phyloP scores from a whole-genome alignment of 1,139 yeast genomes.

The Magnusiomyces fungicola region DNA sequence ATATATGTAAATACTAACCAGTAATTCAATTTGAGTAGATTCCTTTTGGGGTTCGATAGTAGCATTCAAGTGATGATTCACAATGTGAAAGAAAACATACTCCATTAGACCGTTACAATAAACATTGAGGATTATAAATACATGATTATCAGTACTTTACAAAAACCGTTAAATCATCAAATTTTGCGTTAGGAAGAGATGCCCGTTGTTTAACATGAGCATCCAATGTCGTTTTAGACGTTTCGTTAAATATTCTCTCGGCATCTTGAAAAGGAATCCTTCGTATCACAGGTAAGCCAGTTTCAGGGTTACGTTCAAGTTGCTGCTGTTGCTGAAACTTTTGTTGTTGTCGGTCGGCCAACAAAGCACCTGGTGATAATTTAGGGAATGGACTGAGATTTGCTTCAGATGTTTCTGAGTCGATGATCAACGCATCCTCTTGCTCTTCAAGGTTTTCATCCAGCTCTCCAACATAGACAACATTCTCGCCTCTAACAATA shows the following conservation, averaged over 20 bases:
- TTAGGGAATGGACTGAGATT: slow-evolving; percentile 6
- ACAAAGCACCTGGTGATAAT: background rate
- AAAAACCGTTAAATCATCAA: background rate
- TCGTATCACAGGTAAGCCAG: slow-evolving; percentile 3
- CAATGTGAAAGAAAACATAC: too few relatives aligned
- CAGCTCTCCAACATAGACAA: slow-evolving; percentile 90
- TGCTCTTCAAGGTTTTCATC: slow-evolving; percentile 82
- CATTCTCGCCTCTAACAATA: slow-evolving; percentile 94
- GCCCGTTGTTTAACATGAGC: background rate
- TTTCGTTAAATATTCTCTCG: slow-evolving; percentile 9
- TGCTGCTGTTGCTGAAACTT: slow-evolving; percentile 4
- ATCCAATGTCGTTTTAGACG: background rate
- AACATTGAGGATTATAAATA: too few relatives aligned
- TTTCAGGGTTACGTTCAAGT: slow-evolving; percentile 1
- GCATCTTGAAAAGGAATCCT: slow-evolving; percentile 15
- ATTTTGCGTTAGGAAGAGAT: background rate
- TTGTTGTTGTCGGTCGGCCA: background rate
- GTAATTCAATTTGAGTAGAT: too few relatives aligned
- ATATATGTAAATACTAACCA: too few relatives aligned
- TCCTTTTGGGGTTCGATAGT: too few relatives aligned
- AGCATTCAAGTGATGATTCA: too few relatives aligned
- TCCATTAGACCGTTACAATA: too few relatives aligned
- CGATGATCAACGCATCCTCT: slow-evolving; percentile 10
- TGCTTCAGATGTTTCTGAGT: slow-evolving; percentile 10
- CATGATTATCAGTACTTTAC: background rate